These are phyloP conservation scores for Dendrothele bispora DNA, from an alignment of 768 basidiomycete genomes.

Conservation along the genomic window DNA sequence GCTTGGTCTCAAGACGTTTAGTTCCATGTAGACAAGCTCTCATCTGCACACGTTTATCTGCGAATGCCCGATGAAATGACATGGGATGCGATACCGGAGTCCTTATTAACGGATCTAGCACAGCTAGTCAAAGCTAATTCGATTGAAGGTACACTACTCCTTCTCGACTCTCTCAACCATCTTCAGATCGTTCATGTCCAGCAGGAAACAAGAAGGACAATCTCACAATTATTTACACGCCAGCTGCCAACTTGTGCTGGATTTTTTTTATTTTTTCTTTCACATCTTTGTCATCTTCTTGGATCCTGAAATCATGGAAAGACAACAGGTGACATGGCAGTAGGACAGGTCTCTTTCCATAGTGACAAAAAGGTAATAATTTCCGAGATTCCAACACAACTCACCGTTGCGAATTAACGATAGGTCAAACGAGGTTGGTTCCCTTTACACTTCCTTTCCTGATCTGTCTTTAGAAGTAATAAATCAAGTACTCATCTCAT, in stretches of 20 bases:
- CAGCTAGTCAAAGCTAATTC: conserved; percentile 98
- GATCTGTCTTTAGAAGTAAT: too few relatives aligned
- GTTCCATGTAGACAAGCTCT: conserved; percentile 99
- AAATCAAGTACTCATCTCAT: too few relatives aligned
- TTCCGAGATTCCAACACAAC: conserved; percentile 4
- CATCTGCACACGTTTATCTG: conserved; percentile 96
- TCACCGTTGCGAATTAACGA: background rate
- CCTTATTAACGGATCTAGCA: conserved; percentile 82
- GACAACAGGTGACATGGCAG: conserved; percentile 99
- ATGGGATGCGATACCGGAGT: conserved; percentile 87
- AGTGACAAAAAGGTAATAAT: conserved; percentile 83
- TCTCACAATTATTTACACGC: conserved; percentile 91
- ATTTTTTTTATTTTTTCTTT: background rate
- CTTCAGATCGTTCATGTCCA: background rate
- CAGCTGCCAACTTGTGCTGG: conserved; percentile 84
- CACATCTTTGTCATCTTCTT: too few relatives aligned
- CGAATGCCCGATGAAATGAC: conserved; percentile 78
- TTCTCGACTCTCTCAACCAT: too few relatives aligned
- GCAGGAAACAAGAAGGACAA: conserved; percentile 96
- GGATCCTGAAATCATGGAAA: too few relatives aligned
- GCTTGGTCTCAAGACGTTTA: conserved; percentile 87
- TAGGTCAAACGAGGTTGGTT: conserved; percentile 78
- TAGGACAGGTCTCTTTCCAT: conserved; percentile 95
- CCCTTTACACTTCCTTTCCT: too few relatives aligned
- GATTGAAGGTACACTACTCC: conserved; percentile 70